Evolutionary conservation across 129 eudicot species (phyloP).

Genomic region (Lactuca saligna): DNA sequence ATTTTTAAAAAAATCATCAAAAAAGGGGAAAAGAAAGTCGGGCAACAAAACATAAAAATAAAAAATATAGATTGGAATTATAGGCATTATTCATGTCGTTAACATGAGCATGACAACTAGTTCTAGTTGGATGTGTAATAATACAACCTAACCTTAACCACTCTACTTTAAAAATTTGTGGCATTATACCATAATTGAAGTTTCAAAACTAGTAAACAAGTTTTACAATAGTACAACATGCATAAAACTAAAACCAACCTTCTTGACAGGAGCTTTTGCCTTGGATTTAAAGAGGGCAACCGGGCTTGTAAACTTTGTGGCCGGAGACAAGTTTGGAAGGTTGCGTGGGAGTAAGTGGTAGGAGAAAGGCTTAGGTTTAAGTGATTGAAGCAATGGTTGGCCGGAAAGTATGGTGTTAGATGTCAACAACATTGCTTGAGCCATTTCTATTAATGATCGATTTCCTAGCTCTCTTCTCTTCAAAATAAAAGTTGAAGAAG

Average conservation of each 20-base stretch:
- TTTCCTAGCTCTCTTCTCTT: not conserved
- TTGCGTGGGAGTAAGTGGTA: conserved; percentile 41
- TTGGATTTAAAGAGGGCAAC: conserved; percentile 84
- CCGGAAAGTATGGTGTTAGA: conserved; percentile 42
- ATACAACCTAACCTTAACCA: no score
- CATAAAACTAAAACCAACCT: conserved; percentile 36
- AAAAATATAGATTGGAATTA: no score
- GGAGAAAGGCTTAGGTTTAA: conserved; percentile 58
- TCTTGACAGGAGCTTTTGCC: conserved; percentile 76
- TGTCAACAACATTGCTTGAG: conserved; percentile 81
- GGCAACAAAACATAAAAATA: no score
- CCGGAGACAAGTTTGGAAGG: conserved; percentile 28
- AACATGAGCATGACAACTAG: no score
- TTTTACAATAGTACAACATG: not conserved
- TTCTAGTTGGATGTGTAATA: no score
- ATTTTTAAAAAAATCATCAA: not conserved
- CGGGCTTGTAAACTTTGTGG: conserved; percentile 31
- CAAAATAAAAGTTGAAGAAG: not conserved
- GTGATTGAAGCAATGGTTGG: conserved; percentile 52
- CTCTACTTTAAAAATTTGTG: not conserved
- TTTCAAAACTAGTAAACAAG: not conserved
- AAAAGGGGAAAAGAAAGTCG: not conserved
- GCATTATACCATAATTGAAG: not conserved
- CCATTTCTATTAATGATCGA: conserved; percentile 37
- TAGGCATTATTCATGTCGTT: no score